Conservation (phyloP, 495 filamentous ascomycete species). For the Parmelia sp. region DNA sequence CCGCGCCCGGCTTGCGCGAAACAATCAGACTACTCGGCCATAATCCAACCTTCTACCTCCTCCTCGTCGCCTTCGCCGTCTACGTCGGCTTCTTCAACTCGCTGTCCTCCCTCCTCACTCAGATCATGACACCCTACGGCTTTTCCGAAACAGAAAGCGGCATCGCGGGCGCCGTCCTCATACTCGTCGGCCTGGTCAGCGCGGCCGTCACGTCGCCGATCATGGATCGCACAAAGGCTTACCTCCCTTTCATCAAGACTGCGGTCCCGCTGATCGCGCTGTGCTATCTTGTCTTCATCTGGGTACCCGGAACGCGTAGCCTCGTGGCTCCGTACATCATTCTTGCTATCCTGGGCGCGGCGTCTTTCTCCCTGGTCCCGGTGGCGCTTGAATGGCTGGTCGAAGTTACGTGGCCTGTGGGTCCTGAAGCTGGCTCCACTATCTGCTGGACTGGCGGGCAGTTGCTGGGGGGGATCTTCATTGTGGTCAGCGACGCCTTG, state of each 20-base stretch:
- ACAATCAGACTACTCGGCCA: slow-evolving; percentile 44
- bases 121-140: slow-evolving; percentile 77
- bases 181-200: slow-evolving; percentile 74
- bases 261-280: slow-evolving; percentile 68
- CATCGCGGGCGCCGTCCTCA: slow-evolving; percentile 79
- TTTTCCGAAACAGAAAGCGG: slow-evolving; percentile 78
- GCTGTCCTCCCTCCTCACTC: slow-evolving; percentile 80
- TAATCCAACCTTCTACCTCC: slow-evolving; percentile 65
- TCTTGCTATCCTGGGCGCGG: slow-evolving; percentile 65
- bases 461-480: slow-evolving; percentile 72
- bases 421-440: slow-evolving; percentile 78
- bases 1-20: slow-evolving; percentile 46
- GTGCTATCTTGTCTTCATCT: slow-evolving; percentile 71
- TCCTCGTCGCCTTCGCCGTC: slow-evolving; percentile 67
- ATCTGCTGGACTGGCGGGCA: slow-evolving; percentile 73
- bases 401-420: slow-evolving; percentile 78
- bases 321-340: slow-evolving; percentile 69
- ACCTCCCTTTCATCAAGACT: slow-evolving; percentile 65
- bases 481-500: slow-evolving; percentile 73
- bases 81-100: slow-evolving; percentile 94
- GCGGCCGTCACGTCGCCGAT: slow-evolving; percentile 73
- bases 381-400: slow-evolving; percentile 80
- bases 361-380: slow-evolving; percentile 74
- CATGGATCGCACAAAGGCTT: slow-evolving; percentile 76
- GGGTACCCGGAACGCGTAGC: slow-evolving; percentile 63